Conservation (phyloP, 1,284 basidiomycete genomes). For the Trametes sp. region DNA sequence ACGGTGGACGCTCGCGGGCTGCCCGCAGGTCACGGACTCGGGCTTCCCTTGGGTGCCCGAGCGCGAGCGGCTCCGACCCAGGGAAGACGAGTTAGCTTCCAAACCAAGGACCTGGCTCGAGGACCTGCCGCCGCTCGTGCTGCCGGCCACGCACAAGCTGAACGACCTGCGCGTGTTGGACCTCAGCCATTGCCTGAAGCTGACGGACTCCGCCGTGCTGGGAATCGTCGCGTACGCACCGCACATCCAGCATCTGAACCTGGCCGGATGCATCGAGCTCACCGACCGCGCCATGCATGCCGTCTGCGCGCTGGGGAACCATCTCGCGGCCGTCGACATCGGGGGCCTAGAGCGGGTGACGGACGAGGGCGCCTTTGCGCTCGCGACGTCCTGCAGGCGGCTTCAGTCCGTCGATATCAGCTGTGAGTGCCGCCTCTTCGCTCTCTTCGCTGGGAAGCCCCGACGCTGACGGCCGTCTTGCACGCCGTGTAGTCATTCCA, state of each 20-base stretch:
- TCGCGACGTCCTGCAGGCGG: conserved; percentile 78
- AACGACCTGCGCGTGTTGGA: conserved; percentile 82
- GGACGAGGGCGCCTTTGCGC: conserved; percentile 76
- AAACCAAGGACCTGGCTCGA: conserved; percentile 63
- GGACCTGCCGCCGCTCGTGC: conserved; percentile 62
- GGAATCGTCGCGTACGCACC: conserved; percentile 85
- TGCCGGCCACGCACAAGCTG: conserved; percentile 59
- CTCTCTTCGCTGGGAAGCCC: conserved; percentile 1
- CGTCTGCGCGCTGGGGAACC: conserved; percentile 77
- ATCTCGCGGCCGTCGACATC: conserved; percentile 84
- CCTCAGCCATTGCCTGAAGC: conserved; percentile 71
- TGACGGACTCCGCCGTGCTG: conserved; percentile 84
- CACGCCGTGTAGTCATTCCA: conserved; percentile 41
- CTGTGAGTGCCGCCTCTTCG: conserved; percentile 59
- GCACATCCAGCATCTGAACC: conserved; percentile 77
- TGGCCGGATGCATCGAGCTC: conserved; percentile 85
- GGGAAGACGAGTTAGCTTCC: background rate
- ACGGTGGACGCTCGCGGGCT: conserved; percentile 77
- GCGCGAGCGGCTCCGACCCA: conserved; percentile 16
- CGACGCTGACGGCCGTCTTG: conserved; percentile 62
- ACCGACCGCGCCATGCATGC: conserved; percentile 78
- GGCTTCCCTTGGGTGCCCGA: conserved; percentile 67
- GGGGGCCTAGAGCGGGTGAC: conserved; percentile 85
- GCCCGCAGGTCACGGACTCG: conserved; percentile 75
- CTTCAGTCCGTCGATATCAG: conserved; percentile 88